A percentile compares a stretch with the other conserved stretches of the same genome.
Evolutionary conservation across 1,284 basidiomycete species (phyloP).

Genomic region (Meira nashicola): DNA sequence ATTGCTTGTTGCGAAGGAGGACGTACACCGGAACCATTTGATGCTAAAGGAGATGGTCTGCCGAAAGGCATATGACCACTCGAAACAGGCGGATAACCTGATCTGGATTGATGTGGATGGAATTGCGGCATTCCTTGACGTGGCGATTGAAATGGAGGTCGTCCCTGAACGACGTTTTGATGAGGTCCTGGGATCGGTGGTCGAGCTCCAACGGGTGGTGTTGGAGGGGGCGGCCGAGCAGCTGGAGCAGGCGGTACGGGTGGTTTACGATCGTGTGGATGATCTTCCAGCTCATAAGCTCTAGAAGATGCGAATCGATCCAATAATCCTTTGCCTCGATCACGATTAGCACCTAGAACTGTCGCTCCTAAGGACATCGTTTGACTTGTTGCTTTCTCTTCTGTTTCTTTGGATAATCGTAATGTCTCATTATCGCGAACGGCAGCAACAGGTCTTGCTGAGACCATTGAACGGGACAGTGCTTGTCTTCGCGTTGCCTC

Average conservation of each 20-base stretch:
- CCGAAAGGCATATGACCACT: too few relatives aligned
- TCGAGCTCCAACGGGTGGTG: not conserved
- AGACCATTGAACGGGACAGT: constrained; percentile 16
- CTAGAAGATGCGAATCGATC: constrained; percentile 10
- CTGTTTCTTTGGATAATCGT: constrained; percentile 22
- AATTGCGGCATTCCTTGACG: too few relatives aligned
- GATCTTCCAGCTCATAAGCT: not conserved
- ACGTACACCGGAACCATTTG: not conserved
- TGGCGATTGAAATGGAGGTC: not conserved
- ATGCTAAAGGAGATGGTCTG: not conserved
- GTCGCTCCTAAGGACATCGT: constrained; percentile 1
- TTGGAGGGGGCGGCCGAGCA: not conserved
- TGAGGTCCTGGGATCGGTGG: not conserved
- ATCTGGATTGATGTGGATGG: too few relatives aligned
- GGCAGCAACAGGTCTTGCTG: not conserved
- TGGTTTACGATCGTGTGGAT: constrained; percentile 11
- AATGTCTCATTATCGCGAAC: constrained; percentile 31
- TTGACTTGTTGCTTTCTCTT: constrained; percentile 20
- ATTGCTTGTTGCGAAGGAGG: not conserved
- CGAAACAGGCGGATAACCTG: too few relatives aligned
- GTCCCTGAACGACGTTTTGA: not conserved
- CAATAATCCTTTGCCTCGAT: constrained; percentile 5
- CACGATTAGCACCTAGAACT: not conserved
- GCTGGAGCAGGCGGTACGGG: not conserved
- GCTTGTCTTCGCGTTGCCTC: constrained; percentile 1